Evolutionary conservation across 2,329 filamentous ascomycete genomes (phyloP).

Genomic region (Pyrenochaeta sp.): DNA sequence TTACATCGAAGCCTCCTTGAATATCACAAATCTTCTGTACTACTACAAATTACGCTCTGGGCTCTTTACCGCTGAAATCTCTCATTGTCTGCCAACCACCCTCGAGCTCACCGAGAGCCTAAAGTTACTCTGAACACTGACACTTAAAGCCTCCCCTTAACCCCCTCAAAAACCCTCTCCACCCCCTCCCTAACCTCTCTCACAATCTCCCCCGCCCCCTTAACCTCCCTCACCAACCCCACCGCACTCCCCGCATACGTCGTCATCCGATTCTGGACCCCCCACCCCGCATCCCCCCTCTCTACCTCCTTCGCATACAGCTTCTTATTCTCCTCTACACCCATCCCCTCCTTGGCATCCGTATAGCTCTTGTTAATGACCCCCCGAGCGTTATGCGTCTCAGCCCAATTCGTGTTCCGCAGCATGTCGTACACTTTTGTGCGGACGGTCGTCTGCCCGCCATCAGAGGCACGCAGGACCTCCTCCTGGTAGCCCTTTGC

Average conservation of each 20-base stretch:
- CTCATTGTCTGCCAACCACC: too few relatives aligned
- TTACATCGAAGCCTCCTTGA: too few relatives aligned
- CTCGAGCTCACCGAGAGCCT: too few relatives aligned
- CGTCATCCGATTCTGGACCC: constrained; percentile 59
- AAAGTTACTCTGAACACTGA: too few relatives aligned
- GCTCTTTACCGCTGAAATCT: too few relatives aligned
- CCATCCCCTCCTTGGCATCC: constrained; percentile 51
- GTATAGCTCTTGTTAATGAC: constrained; percentile 63
- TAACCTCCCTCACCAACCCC: constrained; percentile 62
- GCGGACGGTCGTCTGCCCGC: constrained; percentile 59
- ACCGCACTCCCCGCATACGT: constrained; percentile 70
- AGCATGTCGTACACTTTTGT: constrained; percentile 62
- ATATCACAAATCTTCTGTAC: too few relatives aligned
- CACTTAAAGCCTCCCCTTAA: not conserved
- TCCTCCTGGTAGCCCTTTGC: constrained; percentile 57
- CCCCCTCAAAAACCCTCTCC: constrained; percentile 31
- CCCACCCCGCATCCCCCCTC: constrained; percentile 63
- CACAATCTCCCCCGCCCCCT: constrained; percentile 61
- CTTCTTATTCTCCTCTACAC: constrained; percentile 53
- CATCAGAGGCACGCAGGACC: constrained; percentile 57
- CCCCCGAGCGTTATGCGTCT: constrained; percentile 64
- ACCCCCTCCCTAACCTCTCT: constrained; percentile 54
- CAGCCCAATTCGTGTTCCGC: constrained; percentile 66
- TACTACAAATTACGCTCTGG: too few relatives aligned
- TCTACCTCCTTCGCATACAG: constrained; percentile 58